Evolutionary conservation across 2,329 filamentous ascomycete species (phyloP).

Genomic region (Botrytis aclada): DNA sequence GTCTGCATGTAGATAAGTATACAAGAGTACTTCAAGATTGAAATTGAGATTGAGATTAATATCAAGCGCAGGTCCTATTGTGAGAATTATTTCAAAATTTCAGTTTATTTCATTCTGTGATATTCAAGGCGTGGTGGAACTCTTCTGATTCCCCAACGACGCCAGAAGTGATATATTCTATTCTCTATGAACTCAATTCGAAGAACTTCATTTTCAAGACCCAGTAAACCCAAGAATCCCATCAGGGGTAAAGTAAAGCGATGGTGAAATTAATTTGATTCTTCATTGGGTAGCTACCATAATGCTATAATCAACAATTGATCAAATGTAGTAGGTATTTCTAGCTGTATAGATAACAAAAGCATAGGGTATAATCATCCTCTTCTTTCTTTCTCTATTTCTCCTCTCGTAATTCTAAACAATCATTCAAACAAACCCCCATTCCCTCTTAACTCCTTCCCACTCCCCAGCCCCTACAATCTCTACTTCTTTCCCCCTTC

Average conservation of each 20-base stretch:
- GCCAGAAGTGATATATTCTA: neutral
- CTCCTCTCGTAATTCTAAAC: neutral
- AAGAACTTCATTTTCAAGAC: too few species aligned
- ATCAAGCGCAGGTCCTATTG: too few species aligned
- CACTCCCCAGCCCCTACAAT: conserved; percentile 36
- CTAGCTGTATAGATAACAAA: neutral
- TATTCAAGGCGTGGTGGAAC: too few species aligned
- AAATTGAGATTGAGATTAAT: too few species aligned
- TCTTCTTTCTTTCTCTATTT: neutral
- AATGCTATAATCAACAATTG: neutral
- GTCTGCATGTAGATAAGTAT: too few species aligned
- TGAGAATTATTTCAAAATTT: too few species aligned
- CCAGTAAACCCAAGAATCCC: neutral
- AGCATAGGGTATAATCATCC: conserved; percentile 10
- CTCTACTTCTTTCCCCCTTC: conserved; percentile 31
- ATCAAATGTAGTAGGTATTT: neutral
- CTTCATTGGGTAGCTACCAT: neutral
- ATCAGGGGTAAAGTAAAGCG: neutral
- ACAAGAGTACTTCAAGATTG: too few species aligned
- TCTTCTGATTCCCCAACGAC: rapidly evolving
- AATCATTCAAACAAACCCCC: conserved; percentile 35
- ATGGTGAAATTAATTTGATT: neutral
- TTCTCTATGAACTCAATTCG: neutral
- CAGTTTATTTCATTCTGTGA: too few species aligned
- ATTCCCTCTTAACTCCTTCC: conserved; percentile 33